Evolutionary conservation across 371 early-diverging fungal genomes (phyloP).

Genomic region (Mucor velutinosus): DNA sequence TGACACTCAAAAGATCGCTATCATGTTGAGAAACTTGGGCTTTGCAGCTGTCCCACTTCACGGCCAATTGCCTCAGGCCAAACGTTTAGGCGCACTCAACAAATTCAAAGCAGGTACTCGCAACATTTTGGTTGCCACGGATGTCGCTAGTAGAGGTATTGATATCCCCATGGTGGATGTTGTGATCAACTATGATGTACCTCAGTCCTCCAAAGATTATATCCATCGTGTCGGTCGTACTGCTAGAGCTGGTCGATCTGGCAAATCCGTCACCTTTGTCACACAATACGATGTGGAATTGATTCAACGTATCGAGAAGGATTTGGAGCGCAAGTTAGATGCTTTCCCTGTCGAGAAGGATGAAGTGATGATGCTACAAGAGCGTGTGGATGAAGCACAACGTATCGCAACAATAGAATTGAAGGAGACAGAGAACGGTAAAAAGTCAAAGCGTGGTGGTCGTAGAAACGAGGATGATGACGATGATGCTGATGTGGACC

Average conservation of each 20-base stretch:
- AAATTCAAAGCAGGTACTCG: conserved; percentile 90
- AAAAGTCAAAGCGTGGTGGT: conserved; percentile 55
- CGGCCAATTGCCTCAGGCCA: conserved; percentile 91
- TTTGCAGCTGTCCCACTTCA: conserved; percentile 94
- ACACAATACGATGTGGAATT: conserved; percentile 97
- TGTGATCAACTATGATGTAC: conserved; percentile 97
- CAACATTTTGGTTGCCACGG: conserved; percentile 94
- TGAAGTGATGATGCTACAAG: conserved; percentile 87
- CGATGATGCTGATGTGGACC: conserved; percentile 53
- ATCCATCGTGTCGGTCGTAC: conserved; percentile 98
- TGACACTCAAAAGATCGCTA: conserved; percentile 81
- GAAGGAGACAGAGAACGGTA: conserved; percentile 62
- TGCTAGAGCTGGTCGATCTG: conserved; percentile 93
- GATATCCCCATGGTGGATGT: conserved; percentile 97
- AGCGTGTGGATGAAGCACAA: conserved; percentile 91
- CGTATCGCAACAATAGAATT: conserved; percentile 77
- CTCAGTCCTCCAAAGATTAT: conserved; percentile 93
- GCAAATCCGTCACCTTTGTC: conserved; percentile 94
- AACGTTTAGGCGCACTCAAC: conserved; percentile 87
- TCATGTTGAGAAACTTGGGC: conserved; percentile 88
- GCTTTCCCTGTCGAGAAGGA: conserved; percentile 84
- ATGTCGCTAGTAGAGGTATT: conserved; percentile 98
- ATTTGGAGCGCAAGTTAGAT: conserved; percentile 83
- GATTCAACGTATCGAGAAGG: conserved; percentile 92
- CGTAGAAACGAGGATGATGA: conserved; percentile 51